These are phyloP conservation scores for Mucor indicus DNA, from an alignment of 371 early-diverging fungal genomes.

Conservation along the genomic window DNA sequence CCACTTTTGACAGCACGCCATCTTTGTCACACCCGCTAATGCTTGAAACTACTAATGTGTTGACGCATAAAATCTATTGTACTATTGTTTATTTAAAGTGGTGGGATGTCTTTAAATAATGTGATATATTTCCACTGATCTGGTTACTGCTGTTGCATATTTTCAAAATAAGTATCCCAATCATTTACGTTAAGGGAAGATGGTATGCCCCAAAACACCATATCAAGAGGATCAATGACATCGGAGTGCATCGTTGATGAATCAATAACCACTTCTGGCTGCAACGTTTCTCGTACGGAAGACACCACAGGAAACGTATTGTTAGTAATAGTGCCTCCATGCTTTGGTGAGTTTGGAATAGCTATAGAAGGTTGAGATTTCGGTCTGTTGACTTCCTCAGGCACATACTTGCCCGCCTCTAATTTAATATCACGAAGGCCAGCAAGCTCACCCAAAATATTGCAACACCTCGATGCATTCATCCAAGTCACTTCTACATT, in stretches of 20 bases:
- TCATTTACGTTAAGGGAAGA: background rate
- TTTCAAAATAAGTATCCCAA: background rate
- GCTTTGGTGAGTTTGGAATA: background rate
- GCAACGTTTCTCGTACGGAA: background rate
- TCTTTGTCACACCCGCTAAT: too few relatives aligned
- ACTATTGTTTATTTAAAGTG: too few relatives aligned
- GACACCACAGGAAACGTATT: background rate
- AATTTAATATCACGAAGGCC: slow-evolving; percentile 26
- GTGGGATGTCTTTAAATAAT: background rate
- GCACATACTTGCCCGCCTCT: background rate
- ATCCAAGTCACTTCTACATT: slow-evolving; percentile 26
- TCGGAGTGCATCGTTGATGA: background rate
- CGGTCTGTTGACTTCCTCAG: background rate
- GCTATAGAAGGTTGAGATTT: background rate
- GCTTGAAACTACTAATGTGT: too few relatives aligned
- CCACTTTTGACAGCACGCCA: too few relatives aligned
- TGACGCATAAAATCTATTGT: too few relatives aligned
- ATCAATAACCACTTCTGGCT: background rate
- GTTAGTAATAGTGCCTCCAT: background rate
- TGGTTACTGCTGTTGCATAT: background rate
- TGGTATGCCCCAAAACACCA: background rate
- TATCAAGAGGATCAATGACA: background rate
- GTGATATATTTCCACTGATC: background rate
- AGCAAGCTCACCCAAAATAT: slow-evolving; percentile 36
- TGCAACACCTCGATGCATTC: slow-evolving; percentile 21